Conservation (phyloP, 2,329 filamentous ascomycete genomes). For the Coleophoma cylindrospora region DNA sequence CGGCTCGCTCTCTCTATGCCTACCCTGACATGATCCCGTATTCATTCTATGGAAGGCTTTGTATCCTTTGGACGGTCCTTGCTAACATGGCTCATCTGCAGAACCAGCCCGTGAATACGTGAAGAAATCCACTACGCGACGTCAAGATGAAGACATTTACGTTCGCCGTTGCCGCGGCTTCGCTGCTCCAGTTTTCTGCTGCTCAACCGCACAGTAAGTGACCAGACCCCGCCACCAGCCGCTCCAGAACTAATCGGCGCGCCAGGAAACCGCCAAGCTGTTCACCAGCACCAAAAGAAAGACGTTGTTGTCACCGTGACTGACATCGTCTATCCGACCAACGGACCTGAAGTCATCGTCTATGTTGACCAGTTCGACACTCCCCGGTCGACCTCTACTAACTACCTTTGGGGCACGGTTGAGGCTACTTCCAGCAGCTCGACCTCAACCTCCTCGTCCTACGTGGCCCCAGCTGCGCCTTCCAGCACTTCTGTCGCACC, state of each 20-base stretch:
- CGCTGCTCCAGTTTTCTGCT: constrained; percentile 33
- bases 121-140: constrained; percentile 4
- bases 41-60: no score
- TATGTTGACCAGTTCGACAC: constrained; percentile 55
- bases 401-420: constrained; percentile 6
- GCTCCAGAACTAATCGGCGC: constrained; percentile 1
- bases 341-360: constrained; percentile 45
- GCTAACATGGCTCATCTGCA: constrained; percentile 3
- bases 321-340: constrained; percentile 31
- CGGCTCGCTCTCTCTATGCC: no score
- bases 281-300: constrained; percentile 21
- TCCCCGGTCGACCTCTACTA: constrained; percentile 37
- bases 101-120: no score
- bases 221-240: background rate
- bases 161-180: constrained; percentile 30
- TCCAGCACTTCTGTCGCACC: constrained; percentile 1
- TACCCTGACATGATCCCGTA: no score
- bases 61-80: background rate
- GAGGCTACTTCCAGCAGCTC: constrained; percentile 2
- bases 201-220: constrained; percentile 32
- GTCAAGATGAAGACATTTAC: constrained; percentile 38
- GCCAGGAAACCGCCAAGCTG: constrained; percentile 14
- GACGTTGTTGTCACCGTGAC: constrained; percentile 27
- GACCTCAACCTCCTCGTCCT: constrained; percentile 10
- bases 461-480: constrained; percentile 7